Evolutionary conservation across 306 rosid genomes (phyloP), one percentile per base, ranked within the genome.

Genomic region (Benincasa hispida): DNA sequence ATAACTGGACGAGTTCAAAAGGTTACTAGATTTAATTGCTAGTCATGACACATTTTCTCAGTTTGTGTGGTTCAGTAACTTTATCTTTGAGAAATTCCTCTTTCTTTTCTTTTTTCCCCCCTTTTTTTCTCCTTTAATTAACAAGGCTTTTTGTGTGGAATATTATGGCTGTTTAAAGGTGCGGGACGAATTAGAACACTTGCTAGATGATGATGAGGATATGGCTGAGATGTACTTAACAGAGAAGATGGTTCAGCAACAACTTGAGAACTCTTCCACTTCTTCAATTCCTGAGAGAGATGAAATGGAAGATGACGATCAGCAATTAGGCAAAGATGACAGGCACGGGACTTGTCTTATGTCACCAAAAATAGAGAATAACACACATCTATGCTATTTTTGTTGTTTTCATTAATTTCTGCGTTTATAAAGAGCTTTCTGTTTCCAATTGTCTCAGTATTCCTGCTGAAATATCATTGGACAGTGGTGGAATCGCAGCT

Each of bases 161-260:
- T 24, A 24, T 25, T 21, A 39, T 37, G 54, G 50, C 58, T 89
- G 8, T 27, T 28, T 27, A 48, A 22, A 72, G 98, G 91, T 91
- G 69, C 88, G 98, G 80, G 99, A 92, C 72, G 99, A 94, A 84
- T 85, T 94, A 35, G 99, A 94, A 68, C 99, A 94, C 83, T 87
- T 94, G 85, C 85, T 94, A 0, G 98, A 92, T 78, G 99, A 94
- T 41, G 98, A 94, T 41, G 99, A 92, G 2, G 99, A 94, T 79
- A 94, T 94, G 99, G 99, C 99, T 30, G 99, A 94, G 84, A 92
- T 94, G 99, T 92, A 92, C 82, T 86, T 95, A 62, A 88, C 99
- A 0, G 93, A 95, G 2, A 92, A 95, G 90, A 48, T 93, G 69
- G 81, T 70, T 54, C 83, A 84, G 50, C 93, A 87, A 77, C 85